A percentile compares a stretch with the other conserved stretches of the same genome.
phyloP scores from a whole-genome alignment of 306 rosid species.

The Rubus idaeus region DNA sequence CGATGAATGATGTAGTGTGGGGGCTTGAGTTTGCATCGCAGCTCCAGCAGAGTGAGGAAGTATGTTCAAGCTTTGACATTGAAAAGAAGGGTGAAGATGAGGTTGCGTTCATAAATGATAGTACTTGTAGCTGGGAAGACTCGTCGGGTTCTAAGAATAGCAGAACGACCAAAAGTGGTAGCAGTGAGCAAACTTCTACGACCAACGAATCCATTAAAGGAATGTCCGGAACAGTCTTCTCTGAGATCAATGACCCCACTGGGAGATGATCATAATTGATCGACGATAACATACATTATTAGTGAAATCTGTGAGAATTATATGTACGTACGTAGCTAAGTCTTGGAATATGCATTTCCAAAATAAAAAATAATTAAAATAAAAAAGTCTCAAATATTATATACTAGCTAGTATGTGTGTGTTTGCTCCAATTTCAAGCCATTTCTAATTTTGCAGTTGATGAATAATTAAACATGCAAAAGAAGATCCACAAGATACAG shows the following conservation, averaged over 20 bases:
- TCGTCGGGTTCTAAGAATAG: neutral
- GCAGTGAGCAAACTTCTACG: neutral
- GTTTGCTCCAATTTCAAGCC: neutral
- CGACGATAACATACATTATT: too few species aligned
- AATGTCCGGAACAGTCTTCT: conserved; percentile 4
- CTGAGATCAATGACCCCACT: conserved; percentile 15
- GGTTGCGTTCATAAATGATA: neutral
- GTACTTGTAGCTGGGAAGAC: conserved; percentile 16
- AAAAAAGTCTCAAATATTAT: too few species aligned
- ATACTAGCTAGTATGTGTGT: too few species aligned
- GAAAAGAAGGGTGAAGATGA: neutral
- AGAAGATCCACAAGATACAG: too few species aligned
- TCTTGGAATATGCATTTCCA: too few species aligned
- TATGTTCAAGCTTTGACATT: accelerated
- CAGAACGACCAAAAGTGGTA: conserved; percentile 2
- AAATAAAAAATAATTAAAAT: too few species aligned
- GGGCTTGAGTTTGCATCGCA: conserved; percentile 38
- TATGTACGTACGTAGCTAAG: neutral
- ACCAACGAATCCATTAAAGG: conserved; percentile 3
- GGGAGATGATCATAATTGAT: neutral
- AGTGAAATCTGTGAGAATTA: neutral
- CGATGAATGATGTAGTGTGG: conserved; percentile 49
- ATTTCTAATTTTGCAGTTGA: too few species aligned
- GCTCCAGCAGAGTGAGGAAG: conserved; percentile 34
- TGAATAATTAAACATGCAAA: too few species aligned